Conservation (phyloP, 768 basidiomycete species). For the Paxillus ammoniavirescens region DNA sequence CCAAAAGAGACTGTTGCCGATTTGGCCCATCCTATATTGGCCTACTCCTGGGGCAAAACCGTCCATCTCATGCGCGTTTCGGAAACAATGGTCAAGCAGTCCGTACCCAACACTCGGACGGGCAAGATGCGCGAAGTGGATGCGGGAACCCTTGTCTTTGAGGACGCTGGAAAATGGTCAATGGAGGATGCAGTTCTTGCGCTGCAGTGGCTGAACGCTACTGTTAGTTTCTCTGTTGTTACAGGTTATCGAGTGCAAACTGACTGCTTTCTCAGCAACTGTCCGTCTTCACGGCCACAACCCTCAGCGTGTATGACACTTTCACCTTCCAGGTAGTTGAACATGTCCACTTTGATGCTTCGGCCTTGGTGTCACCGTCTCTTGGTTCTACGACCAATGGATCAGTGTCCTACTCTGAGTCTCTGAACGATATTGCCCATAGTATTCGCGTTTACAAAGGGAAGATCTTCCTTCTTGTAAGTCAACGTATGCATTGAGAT, state of each 20-base stretch:
- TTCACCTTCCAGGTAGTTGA: constrained; percentile 59
- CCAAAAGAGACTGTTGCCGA: constrained; percentile 14
- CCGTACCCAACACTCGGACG: constrained; percentile 49
- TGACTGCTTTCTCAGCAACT: constrained; percentile 54
- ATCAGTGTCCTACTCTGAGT: constrained; percentile 46
- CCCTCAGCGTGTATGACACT: constrained; percentile 71
- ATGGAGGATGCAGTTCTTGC: constrained; percentile 64
- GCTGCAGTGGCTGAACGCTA: constrained; percentile 84
- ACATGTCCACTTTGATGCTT: constrained; percentile 53
- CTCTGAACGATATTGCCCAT: constrained; percentile 55
- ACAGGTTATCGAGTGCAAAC: not conserved
- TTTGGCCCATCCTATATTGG: constrained; percentile 61
- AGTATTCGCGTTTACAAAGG: constrained; percentile 84
- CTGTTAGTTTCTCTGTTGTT: constrained; percentile 59
- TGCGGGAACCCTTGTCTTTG: constrained; percentile 63
- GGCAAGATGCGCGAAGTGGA: constrained; percentile 61
- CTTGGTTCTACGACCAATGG: constrained; percentile 46
- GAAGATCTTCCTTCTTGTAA: constrained; percentile 86
- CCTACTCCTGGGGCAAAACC: constrained; percentile 79
- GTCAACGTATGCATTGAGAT: constrained; percentile 21
- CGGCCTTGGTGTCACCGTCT: constrained; percentile 54
- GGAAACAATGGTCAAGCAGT: constrained; percentile 55
- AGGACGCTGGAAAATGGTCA: constrained; percentile 57
- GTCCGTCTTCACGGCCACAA: constrained; percentile 52
- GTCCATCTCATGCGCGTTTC: constrained; percentile 66